Percentiles rank a stretch among this genome's conserved stretches.
phyloP scores from a whole-genome alignment of 2,329 filamentous ascomycete genomes.

The Septoria linicola region DNA sequence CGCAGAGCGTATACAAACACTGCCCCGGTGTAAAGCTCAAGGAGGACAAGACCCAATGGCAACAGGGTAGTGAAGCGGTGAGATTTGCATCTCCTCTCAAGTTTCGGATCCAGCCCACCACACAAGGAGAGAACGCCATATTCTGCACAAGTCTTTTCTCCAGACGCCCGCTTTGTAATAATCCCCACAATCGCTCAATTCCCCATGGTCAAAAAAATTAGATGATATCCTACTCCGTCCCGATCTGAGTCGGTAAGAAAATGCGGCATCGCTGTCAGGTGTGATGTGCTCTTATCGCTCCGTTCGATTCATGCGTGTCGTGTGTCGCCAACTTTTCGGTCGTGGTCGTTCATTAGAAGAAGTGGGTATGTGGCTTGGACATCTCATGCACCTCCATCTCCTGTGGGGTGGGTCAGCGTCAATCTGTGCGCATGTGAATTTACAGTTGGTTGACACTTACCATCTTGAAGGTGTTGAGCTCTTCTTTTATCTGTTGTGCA shows the following conservation, averaged over 20 bases:
- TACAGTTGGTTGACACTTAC: conserved; percentile 52
- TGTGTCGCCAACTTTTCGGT: conserved; percentile 23
- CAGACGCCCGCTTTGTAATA: conserved; percentile 12
- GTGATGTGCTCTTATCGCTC: conserved; percentile 21
- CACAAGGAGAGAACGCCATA: conserved; percentile 13
- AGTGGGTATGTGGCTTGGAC: conserved; percentile 99
- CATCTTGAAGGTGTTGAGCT: conserved; percentile 99
- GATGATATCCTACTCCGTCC: conserved; percentile 24
- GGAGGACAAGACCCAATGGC: conserved; percentile 25
- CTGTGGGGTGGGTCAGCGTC: conserved; percentile 55
- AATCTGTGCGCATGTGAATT: neutral
- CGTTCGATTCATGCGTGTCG: conserved; percentile 22
- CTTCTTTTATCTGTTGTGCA: conserved; percentile 98
- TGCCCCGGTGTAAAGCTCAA: conserved; percentile 20
- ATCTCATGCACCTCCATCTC: conserved; percentile 99
- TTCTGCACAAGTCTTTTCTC: conserved; percentile 13
- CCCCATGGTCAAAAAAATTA: conserved; percentile 21
- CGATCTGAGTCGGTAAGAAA: conserved; percentile 14
- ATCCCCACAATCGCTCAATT: conserved; percentile 16
- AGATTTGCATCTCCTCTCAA: neutral
- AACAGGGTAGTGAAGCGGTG: conserved; percentile 13
- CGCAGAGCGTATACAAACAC: conserved; percentile 26
- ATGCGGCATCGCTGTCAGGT: conserved; percentile 16
- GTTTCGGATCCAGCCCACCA: conserved; percentile 3
- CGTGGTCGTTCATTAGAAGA: conserved; percentile 70